Evolutionary conservation across 2,329 filamentous ascomycete genomes (phyloP), one percentile per base, ranked within the genome.

Genomic region (Arthroderma uncinatum): DNA sequence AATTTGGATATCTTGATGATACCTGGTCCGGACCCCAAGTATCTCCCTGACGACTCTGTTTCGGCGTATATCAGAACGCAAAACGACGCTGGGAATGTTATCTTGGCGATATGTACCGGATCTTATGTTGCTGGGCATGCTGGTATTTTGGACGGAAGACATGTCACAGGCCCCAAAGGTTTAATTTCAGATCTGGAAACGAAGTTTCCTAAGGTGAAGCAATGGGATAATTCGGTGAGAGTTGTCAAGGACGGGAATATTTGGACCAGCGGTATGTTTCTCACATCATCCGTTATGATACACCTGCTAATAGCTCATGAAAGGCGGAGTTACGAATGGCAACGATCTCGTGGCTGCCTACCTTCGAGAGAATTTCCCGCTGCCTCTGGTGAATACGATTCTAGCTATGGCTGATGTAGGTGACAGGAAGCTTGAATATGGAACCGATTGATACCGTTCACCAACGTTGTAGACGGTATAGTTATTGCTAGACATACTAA

Each of bases 1-100:
- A 66, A 64, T 0, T 61, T 74, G 0, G 71, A 73, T 55, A 61
- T 72, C 30, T 57, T 74, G 2, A 39, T 72, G 34, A 64, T 74
- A 6, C 72, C 72, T 0, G 72, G 72, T 2, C 69, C 71, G 0
- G 64, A 72, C 5, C 72, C 71, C 0, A 63, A 59, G 12, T 19
- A 56, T 3, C 58, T 65, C 0, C 69, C 69, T 0, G 58, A 62
- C 1, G 63, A 67, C 10, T 64, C 65, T 33, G 65, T 65, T 19
- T 52, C 66, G 2, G 62, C 65, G 1, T 74, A 71, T 55, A 58
- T 74, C 14, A 63, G 65, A 12, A 58, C 55, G 7, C 72, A 74
- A 61, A 59, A 69, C 10, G 63, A 62, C 5, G 62, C 55, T 42
- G 64, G 63, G 19, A 64, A 59, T 28, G 67, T 61, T 0, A 63